These are phyloP conservation scores for Candida mattraensis DNA, from an alignment of 805 yeast genomes.

Conservation along the genomic window DNA sequence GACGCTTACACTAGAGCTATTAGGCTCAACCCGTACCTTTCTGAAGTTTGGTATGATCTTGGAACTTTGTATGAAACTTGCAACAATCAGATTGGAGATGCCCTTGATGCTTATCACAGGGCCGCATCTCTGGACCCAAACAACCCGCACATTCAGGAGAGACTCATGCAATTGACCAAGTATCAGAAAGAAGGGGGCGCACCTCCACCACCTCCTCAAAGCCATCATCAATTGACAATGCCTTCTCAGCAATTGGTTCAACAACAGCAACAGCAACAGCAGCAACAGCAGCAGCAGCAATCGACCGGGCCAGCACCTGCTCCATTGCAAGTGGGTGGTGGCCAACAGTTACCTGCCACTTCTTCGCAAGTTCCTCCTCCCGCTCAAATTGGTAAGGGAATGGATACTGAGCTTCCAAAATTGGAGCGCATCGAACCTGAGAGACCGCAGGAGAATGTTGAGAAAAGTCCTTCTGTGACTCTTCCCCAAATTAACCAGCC, in stretches of 20 bases:
- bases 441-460: too few species aligned
- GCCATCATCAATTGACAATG: slow-evolving; percentile 52
- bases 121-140: slow-evolving; percentile 95
- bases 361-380: slow-evolving; percentile 27
- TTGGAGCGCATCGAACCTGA: too few species aligned
- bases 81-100: slow-evolving; percentile 92
- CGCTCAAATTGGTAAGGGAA: too few species aligned
- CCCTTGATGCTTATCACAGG: slow-evolving; percentile 93
- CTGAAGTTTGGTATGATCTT: slow-evolving; percentile 98
- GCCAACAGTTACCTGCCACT: slow-evolving; percentile 29
- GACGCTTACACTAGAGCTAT: slow-evolving; percentile 98
- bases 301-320: slow-evolving; percentile 30
- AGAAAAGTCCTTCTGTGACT: too few species aligned
- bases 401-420: too few species aligned
- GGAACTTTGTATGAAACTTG: slow-evolving; percentile 97
- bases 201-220: slow-evolving; percentile 52
- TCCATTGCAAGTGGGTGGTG: slow-evolving; percentile 29
- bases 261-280: slow-evolving; percentile 36
- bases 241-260: slow-evolving; percentile 40
- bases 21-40: slow-evolving; percentile 89
- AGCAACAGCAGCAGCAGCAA: slow-evolving; percentile 34
- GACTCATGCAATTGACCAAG: slow-evolving; percentile 80
- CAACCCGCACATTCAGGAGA: slow-evolving; percentile 90
- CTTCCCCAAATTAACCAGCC: too few species aligned
- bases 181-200: slow-evolving; percentile 69